Evolutionary conservation across 495 filamentous ascomycete species (phyloP).

Genomic region (Annulohypoxylon moriforme): DNA sequence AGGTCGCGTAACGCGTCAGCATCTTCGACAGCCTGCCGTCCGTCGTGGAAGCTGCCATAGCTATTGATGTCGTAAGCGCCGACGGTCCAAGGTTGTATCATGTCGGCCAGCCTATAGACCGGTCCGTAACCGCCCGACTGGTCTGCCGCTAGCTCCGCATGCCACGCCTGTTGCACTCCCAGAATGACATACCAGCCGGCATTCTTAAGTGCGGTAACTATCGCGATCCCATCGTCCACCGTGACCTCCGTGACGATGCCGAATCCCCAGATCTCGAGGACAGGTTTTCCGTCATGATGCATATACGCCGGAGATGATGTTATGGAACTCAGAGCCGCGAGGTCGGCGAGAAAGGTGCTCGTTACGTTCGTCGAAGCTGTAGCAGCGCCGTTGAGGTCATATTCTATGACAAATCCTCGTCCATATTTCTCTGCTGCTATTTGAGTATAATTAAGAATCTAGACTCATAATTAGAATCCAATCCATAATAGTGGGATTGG

Average conservation of each 20-base stretch:
- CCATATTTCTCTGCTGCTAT: conserved; percentile 49
- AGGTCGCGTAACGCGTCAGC: conserved; percentile 37
- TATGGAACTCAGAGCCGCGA: conserved; percentile 35
- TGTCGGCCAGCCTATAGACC: conserved; percentile 46
- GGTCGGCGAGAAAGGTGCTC: conserved; percentile 40
- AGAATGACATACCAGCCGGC: conserved; percentile 47
- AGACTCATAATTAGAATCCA: neutral
- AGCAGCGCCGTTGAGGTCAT: conserved; percentile 46
- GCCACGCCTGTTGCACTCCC: conserved; percentile 46
- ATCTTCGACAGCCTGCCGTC: conserved; percentile 43
- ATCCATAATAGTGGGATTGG: neutral
- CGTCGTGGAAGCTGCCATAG: conserved; percentile 39
- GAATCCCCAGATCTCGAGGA: conserved; percentile 50
- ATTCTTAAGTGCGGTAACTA: conserved; percentile 45
- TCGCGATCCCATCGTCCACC: conserved; percentile 44
- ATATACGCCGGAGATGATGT: conserved; percentile 49
- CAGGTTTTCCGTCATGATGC: conserved; percentile 48
- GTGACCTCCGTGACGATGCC: conserved; percentile 40
- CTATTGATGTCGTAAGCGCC: conserved; percentile 42
- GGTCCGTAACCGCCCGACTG: conserved; percentile 38
- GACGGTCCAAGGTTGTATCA: conserved; percentile 50
- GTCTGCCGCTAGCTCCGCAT: conserved; percentile 41
- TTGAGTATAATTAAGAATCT: conserved; percentile 44
- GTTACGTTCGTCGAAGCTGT: conserved; percentile 38
- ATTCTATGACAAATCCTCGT: conserved; percentile 48